A percentile compares a stretch with the other conserved stretches of the same genome.
Evolutionary conservation across 176 grass and related monocot species (phyloP).

Genomic region (Cenchrus purpureus): DNA sequence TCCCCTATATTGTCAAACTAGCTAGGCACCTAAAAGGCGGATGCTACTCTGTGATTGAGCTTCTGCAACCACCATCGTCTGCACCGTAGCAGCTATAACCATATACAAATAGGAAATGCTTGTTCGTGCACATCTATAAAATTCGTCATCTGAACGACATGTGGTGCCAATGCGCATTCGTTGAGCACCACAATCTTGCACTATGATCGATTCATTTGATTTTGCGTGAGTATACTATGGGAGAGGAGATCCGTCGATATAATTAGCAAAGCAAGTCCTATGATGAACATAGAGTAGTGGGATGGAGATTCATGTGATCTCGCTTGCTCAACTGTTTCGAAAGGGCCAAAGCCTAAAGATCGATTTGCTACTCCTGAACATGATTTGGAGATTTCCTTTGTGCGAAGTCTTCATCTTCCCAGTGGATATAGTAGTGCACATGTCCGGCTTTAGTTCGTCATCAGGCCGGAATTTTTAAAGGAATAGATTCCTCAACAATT

Average conservation of each 20-base stretch:
- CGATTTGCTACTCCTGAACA: constrained; percentile 26
- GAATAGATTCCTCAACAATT: constrained; percentile 24
- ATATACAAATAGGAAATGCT: constrained; percentile 18
- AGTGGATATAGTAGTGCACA: background rate
- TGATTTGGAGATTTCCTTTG: constrained; percentile 22
- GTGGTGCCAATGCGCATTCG: constrained; percentile 37
- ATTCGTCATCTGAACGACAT: background rate
- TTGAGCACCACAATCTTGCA: constrained; percentile 41
- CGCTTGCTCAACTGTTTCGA: constrained; percentile 19
- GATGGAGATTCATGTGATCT: constrained; percentile 40
- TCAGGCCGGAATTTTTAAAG: background rate
- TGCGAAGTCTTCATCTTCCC: constrained; percentile 1
- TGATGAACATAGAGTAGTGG: constrained; percentile 23
- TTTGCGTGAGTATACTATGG: background rate
- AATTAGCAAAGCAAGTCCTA: background rate
- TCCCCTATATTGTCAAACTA: constrained; percentile 42
- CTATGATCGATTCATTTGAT: constrained; percentile 20
- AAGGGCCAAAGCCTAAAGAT: constrained; percentile 18
- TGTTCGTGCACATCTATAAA: constrained; percentile 25
- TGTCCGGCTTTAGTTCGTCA: constrained; percentile 25
- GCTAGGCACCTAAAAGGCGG: constrained; percentile 36
- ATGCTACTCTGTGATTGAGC: constrained; percentile 42
- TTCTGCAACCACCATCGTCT: constrained; percentile 37
- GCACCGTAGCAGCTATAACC: constrained; percentile 4
- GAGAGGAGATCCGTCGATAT: background rate